Base-by-base conservation (phyloP, 441 rosid genomes). In the Populus trichocarpa region DNA sequence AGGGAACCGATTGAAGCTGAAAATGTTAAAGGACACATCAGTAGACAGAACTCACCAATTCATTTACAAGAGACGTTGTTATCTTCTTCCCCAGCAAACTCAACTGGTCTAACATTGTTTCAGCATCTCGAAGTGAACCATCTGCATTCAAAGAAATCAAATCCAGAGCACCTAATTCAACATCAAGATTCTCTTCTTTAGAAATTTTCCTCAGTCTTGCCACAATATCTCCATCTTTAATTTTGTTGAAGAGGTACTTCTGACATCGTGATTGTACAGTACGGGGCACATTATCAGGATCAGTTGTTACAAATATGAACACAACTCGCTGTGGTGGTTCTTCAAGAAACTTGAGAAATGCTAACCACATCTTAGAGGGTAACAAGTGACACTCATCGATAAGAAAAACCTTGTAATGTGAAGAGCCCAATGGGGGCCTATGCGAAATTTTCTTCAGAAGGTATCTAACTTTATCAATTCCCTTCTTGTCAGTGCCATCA, bases 41-140 rank as follows among this genome's bases (percentile, higher is more conserved):
- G 16, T 71, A 20, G 64, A 79, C 50, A 79, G 66, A 71, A 89
- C 98, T 94, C 80, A 96, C 99, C 72, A 96, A 97, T 86, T 96
- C 99, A 79, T 94, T 96, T 22, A 96, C 98, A 79, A 96, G 91
- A 72, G 90, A 83, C 65, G 93, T 78, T 23, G 98, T 92, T 80
- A 96, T 94, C 81, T 87, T 89, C 85, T 94, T 94, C 72, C 99
- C 99, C 32, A 96, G 85, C 84, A 96, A 86, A 84, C 98, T 94
- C 84, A 96, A 81, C 87, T 96, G 99, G 81, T 96, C 99, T 80
- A 96, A 83, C 98, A 96, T 93, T 50, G 98, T 93, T 86, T 96
- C 99, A 38, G 99, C 98, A 85, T 96, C 99, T 72, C 96, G 96
- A 79, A 96, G 98, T 18, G 99, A 96, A 65, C 99, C 99, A 82